phyloP scores from a whole-genome alignment of 352 stramenopile species.

The Peronospora destructor region DNA sequence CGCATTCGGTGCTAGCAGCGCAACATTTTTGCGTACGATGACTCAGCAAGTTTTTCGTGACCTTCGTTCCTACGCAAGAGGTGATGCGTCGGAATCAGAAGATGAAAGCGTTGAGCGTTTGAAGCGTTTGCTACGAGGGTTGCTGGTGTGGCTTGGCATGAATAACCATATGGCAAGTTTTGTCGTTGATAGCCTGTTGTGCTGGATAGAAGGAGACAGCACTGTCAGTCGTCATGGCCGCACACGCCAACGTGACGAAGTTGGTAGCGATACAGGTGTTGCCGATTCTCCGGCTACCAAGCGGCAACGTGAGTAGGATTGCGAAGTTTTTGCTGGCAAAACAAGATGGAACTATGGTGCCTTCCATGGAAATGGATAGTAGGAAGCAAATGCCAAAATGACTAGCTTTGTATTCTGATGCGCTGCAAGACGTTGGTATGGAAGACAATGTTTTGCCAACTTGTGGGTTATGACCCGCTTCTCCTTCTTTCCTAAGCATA shows the following conservation, averaged over 20 bases:
- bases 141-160: slow-evolving; percentile 38
- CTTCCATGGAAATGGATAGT: not conserved
- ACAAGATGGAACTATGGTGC: not conserved
- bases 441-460: no score
- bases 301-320: slow-evolving; percentile 25
- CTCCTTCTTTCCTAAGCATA: no score
- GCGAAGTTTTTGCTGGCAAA: not conserved
- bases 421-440: no score
- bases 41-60: slow-evolving; percentile 40
- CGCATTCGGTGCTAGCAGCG: slow-evolving; percentile 39
- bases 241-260: slow-evolving; percentile 21
- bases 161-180: slow-evolving; percentile 39
- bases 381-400: not conserved
- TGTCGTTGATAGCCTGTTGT: slow-evolving; percentile 36
- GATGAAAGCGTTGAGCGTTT: slow-evolving; percentile 26
- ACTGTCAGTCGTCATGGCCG: slow-evolving; percentile 17
- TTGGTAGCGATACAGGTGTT: not conserved
- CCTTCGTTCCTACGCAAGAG: slow-evolving; percentile 30
- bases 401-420: no score
- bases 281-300: slow-evolving; percentile 23
- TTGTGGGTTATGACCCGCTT: no score
- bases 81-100: slow-evolving; percentile 27
- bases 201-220: slow-evolving; percentile 21
- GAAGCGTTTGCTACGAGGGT: slow-evolving; percentile 28
- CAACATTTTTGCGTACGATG: slow-evolving; percentile 50